Base-by-base conservation (phyloP, 306 rosid species). In the Arachis stenosperma region DNA sequence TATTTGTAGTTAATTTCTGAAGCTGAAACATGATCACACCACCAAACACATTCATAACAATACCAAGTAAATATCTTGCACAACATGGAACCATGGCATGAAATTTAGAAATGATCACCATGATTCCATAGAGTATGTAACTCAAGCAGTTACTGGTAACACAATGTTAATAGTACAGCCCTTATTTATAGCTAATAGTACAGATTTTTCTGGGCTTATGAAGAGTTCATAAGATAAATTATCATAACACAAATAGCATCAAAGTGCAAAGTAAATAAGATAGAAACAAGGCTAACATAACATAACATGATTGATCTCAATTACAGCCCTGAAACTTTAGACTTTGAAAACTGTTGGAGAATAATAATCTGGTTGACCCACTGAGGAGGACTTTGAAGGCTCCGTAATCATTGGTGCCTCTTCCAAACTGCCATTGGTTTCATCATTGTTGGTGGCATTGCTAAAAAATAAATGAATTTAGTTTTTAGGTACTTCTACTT, bases 321-420 rank as follows among this genome's bases (percentile, higher is more conserved):
- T 56, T 69, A 61, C 69, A 81, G 61, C 65, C 65, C 73, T 53
- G 39, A 56, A 67, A 66, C 73, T n/a, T n/a, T 73, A 88, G 72
- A 82, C 86, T 83, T 96, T 80, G 73, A 84, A 81, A 48, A 72
- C 90, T 0, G 93, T 87, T 10, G 96, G 93, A 73, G 99, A 88
- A 78, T 86, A 88, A 78, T 86, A 89, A 77, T 88, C 97, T 8
- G 96, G 96, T 81, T 91, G 93, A 65, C 96, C 90, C 70, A 95
- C 96, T 33, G 99, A 89, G 15, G 98, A 95, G 29, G 99, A 95
- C 78, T 94, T 94, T 0, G 99, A 91, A 40, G 83, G 86, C 83
- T 89, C 97, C 79, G 80, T 87, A 65, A 77, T 62, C 27, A 86
- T 17, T 17, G 17, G 17, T 17, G 17, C 17, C 0, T 17, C 17